Conservation (phyloP, 73 alveolate species). For the Symbiodinium natans region DNA sequence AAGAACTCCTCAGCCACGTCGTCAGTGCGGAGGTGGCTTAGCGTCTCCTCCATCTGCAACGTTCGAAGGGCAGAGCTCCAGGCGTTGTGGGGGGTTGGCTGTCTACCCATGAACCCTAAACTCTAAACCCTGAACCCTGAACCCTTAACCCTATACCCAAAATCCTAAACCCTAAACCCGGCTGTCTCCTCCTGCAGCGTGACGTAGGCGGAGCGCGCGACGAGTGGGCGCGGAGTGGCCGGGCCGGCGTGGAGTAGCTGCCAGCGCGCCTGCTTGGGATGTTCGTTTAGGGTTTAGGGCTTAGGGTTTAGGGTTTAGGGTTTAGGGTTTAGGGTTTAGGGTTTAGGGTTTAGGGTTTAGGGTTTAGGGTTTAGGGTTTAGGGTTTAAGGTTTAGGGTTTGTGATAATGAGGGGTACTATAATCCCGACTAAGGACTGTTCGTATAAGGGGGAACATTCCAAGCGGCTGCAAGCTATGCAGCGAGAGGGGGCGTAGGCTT, state of each 20-base stretch:
- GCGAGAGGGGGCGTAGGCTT: no score
- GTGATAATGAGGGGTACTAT: no score
- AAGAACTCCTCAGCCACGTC: conserved; percentile 2
- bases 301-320: background rate
- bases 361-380: no score
- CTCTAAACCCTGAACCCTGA: no score
- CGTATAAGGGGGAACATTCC: no score
- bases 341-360: background rate
- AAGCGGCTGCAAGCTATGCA: no score
- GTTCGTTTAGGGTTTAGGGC: background rate
- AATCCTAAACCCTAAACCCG: background rate
- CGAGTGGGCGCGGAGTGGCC: background rate
- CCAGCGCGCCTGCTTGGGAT: background rate
- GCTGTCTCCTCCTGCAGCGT: background rate
- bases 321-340: background rate
- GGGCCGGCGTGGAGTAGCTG: background rate
- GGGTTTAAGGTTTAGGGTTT: no score
- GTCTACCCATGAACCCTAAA: no score
- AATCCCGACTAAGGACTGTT: no score
- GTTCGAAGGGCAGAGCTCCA: no score
- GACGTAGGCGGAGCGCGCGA: background rate
- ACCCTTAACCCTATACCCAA: background rate
- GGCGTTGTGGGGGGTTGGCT: no score
- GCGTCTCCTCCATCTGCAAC: background rate
- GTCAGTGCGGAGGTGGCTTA: background rate